Evolutionary conservation across 495 filamentous ascomycete species (phyloP).

Genomic region (Aspergillus ellipticus): DNA sequence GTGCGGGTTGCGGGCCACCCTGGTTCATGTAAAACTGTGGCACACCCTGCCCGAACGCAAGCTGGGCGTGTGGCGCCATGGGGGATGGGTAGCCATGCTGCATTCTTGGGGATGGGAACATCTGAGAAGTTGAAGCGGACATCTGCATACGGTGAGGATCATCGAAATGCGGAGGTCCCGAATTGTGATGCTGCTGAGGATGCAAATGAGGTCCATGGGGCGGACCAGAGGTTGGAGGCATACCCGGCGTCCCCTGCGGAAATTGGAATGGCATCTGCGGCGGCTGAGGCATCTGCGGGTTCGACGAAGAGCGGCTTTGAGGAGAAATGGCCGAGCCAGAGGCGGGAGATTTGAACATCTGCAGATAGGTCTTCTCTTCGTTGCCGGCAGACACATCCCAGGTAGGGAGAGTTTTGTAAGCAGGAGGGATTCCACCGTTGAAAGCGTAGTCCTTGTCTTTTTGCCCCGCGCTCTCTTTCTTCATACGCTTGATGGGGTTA

Average conservation of each 20-base stretch:
- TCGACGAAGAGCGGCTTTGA: constrained; percentile 57
- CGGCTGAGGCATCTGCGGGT: constrained; percentile 66
- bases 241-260: constrained; percentile 42
- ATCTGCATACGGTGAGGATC: constrained; percentile 86
- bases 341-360: constrained; percentile 68
- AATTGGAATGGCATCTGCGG: constrained; percentile 72
- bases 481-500: constrained; percentile 72
- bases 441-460: constrained; percentile 46
- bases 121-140: constrained; percentile 72
- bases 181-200: constrained; percentile 58
- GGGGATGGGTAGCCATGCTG: constrained; percentile 67
- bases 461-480: constrained; percentile 49
- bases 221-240: constrained; percentile 47
- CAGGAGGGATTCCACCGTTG: constrained; percentile 72
- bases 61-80: constrained; percentile 63
- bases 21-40: constrained; percentile 68
- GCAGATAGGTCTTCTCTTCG: constrained; percentile 65
- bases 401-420: constrained; percentile 74
- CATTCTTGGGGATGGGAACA: constrained; percentile 74
- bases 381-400: constrained; percentile 65
- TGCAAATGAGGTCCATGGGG: constrained; percentile 65
- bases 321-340: constrained; percentile 58
- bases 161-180: constrained; percentile 59
- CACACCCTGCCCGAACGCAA: constrained; percentile 69
- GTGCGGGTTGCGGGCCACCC: constrained; percentile 49